These are phyloP conservation scores for Pythium rhizo-oryzae DNA, from an alignment of 352 stramenopile genomes.

Conservation along the genomic window DNA sequence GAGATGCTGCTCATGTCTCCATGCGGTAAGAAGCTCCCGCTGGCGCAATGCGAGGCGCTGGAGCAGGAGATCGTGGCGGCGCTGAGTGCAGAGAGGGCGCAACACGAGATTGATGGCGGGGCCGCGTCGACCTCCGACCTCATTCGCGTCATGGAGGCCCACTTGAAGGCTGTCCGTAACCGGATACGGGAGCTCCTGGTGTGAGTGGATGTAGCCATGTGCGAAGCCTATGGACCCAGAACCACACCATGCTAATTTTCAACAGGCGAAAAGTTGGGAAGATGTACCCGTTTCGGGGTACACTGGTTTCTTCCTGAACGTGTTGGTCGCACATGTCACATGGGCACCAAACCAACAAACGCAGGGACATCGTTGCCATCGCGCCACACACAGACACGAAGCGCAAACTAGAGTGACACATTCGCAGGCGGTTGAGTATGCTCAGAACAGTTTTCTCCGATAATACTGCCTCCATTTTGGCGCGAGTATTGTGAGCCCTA, in stretches of 20 bases:
- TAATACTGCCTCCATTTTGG: not conserved
- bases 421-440: not conserved
- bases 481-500: not conserved
- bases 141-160: conserved; percentile 22
- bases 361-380: not conserved
- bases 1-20: conserved; percentile 28
- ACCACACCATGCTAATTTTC: conserved; percentile 6
- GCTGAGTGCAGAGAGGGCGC: conserved; percentile 11
- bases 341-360: not conserved
- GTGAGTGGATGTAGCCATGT: conserved; percentile 18
- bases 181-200: conserved; percentile 27
- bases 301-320: not conserved
- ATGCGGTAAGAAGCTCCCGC: conserved; percentile 13
- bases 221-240: not conserved
- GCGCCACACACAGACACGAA: not conserved
- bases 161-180: conserved; percentile 23
- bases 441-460: not conserved
- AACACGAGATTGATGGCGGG: not conserved
- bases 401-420: not conserved
- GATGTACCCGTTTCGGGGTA: not conserved
- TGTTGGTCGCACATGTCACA: conserved; percentile 7
- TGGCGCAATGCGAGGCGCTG: conserved; percentile 18
- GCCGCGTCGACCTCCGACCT: not conserved
- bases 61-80: conserved; percentile 24
- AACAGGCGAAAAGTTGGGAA: not conserved